Evolutionary conservation across 371 early-diverging fungal species (phyloP).

Genomic region (Lichtheimia corymbifera): DNA sequence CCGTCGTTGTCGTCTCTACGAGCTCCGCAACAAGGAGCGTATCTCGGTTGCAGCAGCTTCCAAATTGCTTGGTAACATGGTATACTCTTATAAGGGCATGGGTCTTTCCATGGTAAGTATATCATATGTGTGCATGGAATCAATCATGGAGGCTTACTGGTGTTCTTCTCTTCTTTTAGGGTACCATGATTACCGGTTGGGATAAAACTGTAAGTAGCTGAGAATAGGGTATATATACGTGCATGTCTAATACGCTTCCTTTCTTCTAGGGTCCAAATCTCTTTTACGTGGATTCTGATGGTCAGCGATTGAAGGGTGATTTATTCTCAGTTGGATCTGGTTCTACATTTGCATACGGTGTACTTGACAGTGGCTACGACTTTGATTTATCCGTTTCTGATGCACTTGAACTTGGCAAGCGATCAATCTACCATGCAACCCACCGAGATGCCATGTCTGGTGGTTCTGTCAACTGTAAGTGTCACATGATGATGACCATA

Average conservation of each 20-base stretch:
- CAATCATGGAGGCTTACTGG: not conserved
- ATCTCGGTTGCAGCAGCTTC: conserved; percentile 99
- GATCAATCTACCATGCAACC: conserved; percentile 99
- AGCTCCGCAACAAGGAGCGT: conserved; percentile 97
- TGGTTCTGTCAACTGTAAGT: conserved; percentile 88
- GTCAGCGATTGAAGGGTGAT: conserved; percentile 90
- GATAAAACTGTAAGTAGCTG: conserved; percentile 79
- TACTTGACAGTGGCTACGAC: conserved; percentile 92
- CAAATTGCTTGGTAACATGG: conserved; percentile 95
- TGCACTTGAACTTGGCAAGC: conserved; percentile 94
- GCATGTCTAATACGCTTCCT: not conserved
- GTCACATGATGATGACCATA: not conserved
- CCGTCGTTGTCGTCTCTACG: conserved; percentile 93
- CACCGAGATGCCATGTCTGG: conserved; percentile 99
- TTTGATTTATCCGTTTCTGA: conserved; percentile 91
- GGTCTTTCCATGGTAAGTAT: conserved; percentile 91
- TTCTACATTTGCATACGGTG: conserved; percentile 97
- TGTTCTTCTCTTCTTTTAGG: conserved; percentile 45
- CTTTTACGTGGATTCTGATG: conserved; percentile 99
- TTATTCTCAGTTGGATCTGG: conserved; percentile 98
- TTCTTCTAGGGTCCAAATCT: conserved; percentile 84
- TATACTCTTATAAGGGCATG: conserved; percentile 98
- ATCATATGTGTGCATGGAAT: not conserved
- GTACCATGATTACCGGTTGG: conserved; percentile 99
- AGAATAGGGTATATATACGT: not conserved